Evolutionary conservation across 2,329 filamentous ascomycete genomes (phyloP), one percentile per base, ranked within the genome.

Genomic region (Colletotrichum lentis): DNA sequence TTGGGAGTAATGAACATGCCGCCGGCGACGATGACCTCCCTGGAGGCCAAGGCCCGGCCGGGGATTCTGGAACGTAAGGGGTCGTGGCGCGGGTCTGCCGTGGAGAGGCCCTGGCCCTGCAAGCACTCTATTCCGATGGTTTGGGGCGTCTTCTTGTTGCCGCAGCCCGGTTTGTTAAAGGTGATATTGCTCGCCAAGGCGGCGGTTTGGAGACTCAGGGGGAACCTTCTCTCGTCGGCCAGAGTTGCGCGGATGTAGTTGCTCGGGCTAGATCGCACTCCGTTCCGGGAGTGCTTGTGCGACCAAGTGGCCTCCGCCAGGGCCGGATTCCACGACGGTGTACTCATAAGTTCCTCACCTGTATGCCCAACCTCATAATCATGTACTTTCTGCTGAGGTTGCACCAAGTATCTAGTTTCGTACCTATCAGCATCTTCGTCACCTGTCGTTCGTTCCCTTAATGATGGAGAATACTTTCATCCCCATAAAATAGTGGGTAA

Each of bases 271-370:
- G 72, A 73, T 53, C 73, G 69, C 54, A 71, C 53, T 56, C 73
- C 74, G 70, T 75, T 74, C 7, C 31, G 14, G 65, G 71, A 55
- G 66, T 73, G 74, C 61, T 70, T 67, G 64, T 76, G 74, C 27
- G 11, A 8, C 35, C 12, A 3, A 8, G 39, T 57, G 86, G 10
- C 84, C 86, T 63, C 87, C 87, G 41, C 87, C 87, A 3, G 87
- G 81, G 2, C 87, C 87, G 20, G 84, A 86, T n/a, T 87, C 87
- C 18, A 90, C 85, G 22, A 90, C 81, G 46, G 90, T 82, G 78
- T 88, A 90, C 72, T 90, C 87, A 37, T 47, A 57, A 18, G 16
- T 35, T 24, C 24, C 8, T 0, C 8, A 31, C 27, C 6, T 31
- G 7, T 7, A 7, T 1, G 27, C 27, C 27, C 7, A 31, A 10